phyloP scores from a whole-genome alignment of 768 basidiomycete genomes.

The Kwoniella pini region DNA sequence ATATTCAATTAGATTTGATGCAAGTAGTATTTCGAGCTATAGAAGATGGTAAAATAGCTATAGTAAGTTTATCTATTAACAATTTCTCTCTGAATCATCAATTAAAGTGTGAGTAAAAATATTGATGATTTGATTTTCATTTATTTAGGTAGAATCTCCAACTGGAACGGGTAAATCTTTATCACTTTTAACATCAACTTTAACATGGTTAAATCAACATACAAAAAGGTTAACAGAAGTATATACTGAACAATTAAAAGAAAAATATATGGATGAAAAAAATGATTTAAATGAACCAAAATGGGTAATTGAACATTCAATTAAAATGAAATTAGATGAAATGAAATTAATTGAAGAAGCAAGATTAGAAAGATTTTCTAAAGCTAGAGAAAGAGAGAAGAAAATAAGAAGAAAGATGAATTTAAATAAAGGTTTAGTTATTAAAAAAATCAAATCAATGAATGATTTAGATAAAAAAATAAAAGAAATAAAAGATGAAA shows the following conservation, averaged over 20 bases:
- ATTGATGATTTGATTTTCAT: background rate
- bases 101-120: background rate
- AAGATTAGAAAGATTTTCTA: constrained; percentile 23
- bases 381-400: constrained; percentile 44
- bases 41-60: constrained; percentile 69
- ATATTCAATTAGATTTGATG: constrained; percentile 86
- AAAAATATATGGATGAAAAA: constrained; percentile 22
- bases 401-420: constrained; percentile 8
- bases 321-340: constrained; percentile 38
- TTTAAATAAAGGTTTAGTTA: constrained; percentile 12
- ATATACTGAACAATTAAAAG: constrained; percentile 23
- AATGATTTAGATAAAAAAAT: constrained; percentile 7
- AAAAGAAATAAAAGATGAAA: constrained; percentile 60
- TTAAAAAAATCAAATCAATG: constrained; percentile 5
- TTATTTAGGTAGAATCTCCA: constrained; percentile 49
- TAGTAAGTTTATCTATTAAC: constrained; percentile 60
- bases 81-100: background rate
- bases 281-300: constrained; percentile 49
- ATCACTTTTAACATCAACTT: constrained; percentile 49
- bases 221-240: constrained; percentile 29
- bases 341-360: constrained; percentile 25
- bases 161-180: constrained; percentile 54
- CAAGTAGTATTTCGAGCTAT: constrained; percentile 77
- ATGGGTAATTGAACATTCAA: constrained; percentile 52
- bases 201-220: constrained; percentile 49